A percentile compares a stretch with the other conserved stretches of the same genome.
Conservation (phyloP, 768 basidiomycete species). For the Tulasnella sp. region DNA sequence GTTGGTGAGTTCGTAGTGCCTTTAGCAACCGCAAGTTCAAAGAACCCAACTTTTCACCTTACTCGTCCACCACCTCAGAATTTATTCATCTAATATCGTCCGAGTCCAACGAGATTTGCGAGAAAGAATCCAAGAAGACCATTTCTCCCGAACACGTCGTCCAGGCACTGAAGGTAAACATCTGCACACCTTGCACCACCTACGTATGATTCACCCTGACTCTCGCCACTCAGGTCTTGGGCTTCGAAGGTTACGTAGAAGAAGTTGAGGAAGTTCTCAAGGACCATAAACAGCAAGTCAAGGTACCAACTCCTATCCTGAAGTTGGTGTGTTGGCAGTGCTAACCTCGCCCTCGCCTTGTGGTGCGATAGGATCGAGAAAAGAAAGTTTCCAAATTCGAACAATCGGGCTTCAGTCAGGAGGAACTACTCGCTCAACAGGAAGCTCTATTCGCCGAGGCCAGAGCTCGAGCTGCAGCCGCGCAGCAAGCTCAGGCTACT, state of each 20-base stretch:
- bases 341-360: slow-evolving; percentile 4
- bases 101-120: slow-evolving; percentile 96
- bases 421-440: slow-evolving; percentile 82
- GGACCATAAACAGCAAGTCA: slow-evolving; percentile 94
- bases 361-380: slow-evolving; percentile 63
- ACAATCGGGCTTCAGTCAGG: slow-evolving; percentile 83
- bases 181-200: not conserved
- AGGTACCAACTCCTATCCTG: slow-evolving; percentile 48
- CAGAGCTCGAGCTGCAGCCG: slow-evolving; percentile 44
- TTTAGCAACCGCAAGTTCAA: not conserved
- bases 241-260: slow-evolving; percentile 83
- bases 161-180: slow-evolving; percentile 72
- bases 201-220: slow-evolving; percentile 14
- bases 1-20: slow-evolving; percentile 63
- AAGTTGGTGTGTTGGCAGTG: not conserved
- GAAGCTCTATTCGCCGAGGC: slow-evolving; percentile 91
- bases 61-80: slow-evolving; percentile 51
- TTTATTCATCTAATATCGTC: slow-evolving; percentile 97
- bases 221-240: slow-evolving; percentile 61
- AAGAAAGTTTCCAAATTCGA: slow-evolving; percentile 89
- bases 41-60: not conserved
- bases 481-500: not conserved
- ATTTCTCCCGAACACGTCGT: slow-evolving; percentile 98
- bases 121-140: slow-evolving; percentile 97
- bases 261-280: slow-evolving; percentile 92